Conservation (phyloP, 139 green algal genomes). For the Monoraphidium neglectum region DNA sequence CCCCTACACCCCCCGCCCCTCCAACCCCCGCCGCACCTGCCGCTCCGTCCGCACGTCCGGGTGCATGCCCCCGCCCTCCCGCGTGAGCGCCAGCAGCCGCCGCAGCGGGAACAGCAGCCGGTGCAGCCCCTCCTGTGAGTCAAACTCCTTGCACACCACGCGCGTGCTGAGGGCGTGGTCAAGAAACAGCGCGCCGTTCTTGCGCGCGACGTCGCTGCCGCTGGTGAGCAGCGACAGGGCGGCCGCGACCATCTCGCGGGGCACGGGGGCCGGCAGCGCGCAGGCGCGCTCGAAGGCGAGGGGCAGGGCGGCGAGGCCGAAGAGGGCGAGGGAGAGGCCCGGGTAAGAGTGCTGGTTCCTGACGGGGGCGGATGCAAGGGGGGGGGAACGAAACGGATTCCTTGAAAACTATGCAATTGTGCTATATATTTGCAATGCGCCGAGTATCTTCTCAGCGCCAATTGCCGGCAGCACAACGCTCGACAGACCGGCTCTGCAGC, state of each 20-base stretch:
- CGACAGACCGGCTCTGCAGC: too few relatives aligned
- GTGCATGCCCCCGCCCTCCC: background rate
- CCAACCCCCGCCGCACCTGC: slow-evolving; percentile 41
- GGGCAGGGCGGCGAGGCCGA: slow-evolving; percentile 39
- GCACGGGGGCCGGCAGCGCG: slow-evolving; percentile 24
- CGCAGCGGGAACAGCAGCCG: slow-evolving; percentile 53
- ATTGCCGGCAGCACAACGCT: too few relatives aligned
- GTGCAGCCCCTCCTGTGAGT: slow-evolving; percentile 47
- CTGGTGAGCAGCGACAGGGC: slow-evolving; percentile 51
- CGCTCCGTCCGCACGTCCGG: slow-evolving; percentile 41
- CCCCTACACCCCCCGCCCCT: slow-evolving; percentile 20
- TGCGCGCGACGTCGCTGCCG: slow-evolving; percentile 57
- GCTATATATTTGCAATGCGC: too few relatives aligned
- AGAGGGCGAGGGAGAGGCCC: slow-evolving; percentile 44
- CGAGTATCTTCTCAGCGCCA: too few relatives aligned
- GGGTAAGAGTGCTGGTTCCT: slow-evolving; percentile 39
- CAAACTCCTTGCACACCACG: slow-evolving; percentile 58
- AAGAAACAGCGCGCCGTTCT: slow-evolving; percentile 71
- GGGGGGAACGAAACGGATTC: too few relatives aligned
- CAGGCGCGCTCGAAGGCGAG: slow-evolving; percentile 72
- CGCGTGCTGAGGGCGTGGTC: slow-evolving; percentile 51
- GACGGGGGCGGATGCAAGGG: too few relatives aligned
- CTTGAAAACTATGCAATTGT: too few relatives aligned
- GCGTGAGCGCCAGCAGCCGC: slow-evolving; percentile 34
- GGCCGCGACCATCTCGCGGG: slow-evolving; percentile 22